Base-by-base conservation (phyloP, 306 rosid genomes). In the Gleditsia sinensis region DNA sequence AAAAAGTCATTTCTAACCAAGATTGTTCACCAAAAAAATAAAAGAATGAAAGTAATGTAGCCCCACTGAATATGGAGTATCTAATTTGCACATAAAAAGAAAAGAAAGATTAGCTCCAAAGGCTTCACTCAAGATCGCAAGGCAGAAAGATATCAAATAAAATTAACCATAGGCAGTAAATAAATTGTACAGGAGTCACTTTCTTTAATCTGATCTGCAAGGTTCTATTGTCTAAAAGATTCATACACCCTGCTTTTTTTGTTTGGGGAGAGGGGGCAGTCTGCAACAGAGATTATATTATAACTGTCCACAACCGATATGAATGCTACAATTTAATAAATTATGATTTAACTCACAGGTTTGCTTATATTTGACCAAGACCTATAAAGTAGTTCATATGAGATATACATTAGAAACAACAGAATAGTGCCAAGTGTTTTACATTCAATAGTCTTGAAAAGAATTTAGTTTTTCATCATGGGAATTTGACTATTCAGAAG, bases 201-300 rank as follows among this genome's bases (percentile, higher is more conserved):
- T 76, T 59, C 28, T 76, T 40, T 33, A 56, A 64, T 70, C 42
- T 66, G 30, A 64, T 20, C 28, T 62, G 30, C 46, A 32, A 12
- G 16, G 30, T 34, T 61, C 6, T 57, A 3, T 28, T 16, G 12
- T 28, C n/a, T 57, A 57, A 28, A 34, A 28, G 6, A 57, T 57
- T 27, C 63, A 57, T 33, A 57, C 45, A 9, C 9, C 14, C 39
- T 28, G 34, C 23, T 16, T 57, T 57, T 16, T 57, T 14, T 2
- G 28, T 32, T 32, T 58, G 19, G 43, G 43, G 6, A 58, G 12
- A 30, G 40, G 25, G 42, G 13, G 30, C 14, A 58, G 11, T 58
- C 13, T 0, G 10, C 65, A 28, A 57, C 42, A 58, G 37, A 16
- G 36, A 17, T 3, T 3, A 56, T 28, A 27, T 56, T 13, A 58